These are phyloP conservation scores for Flueggea neowawraea DNA, from an alignment of 441 rosid species.

Conservation along the genomic window DNA sequence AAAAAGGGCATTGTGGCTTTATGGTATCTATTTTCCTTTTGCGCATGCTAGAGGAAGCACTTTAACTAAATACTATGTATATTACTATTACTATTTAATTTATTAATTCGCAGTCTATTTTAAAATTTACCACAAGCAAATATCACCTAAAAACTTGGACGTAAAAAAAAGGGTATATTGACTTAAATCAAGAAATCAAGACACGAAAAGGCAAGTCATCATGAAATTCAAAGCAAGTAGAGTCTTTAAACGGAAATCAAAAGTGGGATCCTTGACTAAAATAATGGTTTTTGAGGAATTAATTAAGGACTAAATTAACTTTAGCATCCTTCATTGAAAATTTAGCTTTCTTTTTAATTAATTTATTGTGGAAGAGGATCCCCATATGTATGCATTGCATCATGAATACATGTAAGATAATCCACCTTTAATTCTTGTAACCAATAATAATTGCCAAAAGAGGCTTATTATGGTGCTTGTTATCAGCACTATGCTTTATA, in stretches of 20 bases:
- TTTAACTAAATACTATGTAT: no score
- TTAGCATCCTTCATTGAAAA: no score
- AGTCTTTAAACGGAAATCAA: conserved; percentile 12
- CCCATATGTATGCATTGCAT: conserved; percentile 18
- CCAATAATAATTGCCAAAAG: conserved; percentile 5
- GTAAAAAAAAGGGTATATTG: conserved; percentile 5
- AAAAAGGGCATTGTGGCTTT: no score
- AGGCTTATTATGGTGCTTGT: conserved; percentile 9
- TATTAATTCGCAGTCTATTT: no score
- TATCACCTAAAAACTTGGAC: no score
- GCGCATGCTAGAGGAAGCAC: no score
- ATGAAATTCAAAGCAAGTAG: conserved; percentile 22
- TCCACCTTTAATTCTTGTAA: background rate
- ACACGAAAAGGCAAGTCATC: conserved; percentile 2
- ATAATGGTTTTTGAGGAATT: background rate
- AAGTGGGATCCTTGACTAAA: no score
- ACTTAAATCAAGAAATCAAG: conserved; percentile 11
- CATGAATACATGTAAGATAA: conserved; percentile 8
- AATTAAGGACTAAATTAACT: background rate
- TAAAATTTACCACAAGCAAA: no score
- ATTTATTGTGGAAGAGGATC: background rate
- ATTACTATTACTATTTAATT: no score
- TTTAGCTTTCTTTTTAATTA: background rate
- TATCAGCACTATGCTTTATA: conserved; percentile 16
- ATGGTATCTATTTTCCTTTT: no score